Conservation (phyloP, 73 alveolate species). For the Blepharisma japonicum region DNA sequence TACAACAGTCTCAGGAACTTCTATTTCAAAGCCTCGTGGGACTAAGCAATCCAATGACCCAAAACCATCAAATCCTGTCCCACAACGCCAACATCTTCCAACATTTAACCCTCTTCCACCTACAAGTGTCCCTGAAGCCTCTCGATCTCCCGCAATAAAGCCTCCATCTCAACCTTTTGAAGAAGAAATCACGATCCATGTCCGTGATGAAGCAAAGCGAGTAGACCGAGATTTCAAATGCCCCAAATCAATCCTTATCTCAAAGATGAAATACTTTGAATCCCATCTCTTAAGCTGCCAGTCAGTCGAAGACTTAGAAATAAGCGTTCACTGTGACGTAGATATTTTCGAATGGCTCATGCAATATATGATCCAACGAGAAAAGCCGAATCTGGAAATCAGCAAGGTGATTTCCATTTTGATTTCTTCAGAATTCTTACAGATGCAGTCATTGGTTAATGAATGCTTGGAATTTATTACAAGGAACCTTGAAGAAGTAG, state of each 20-base stretch:
- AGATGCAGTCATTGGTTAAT: constrained; percentile 52
- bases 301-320: constrained; percentile 61
- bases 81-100: background rate
- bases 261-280: constrained; percentile 68
- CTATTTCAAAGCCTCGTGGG: background rate
- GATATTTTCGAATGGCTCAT: constrained; percentile 68
- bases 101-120: background rate
- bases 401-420: constrained; percentile 55
- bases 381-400: constrained; percentile 22
- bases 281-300: constrained; percentile 44
- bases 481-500: constrained; percentile 48
- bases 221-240: constrained; percentile 60
- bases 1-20: background rate
- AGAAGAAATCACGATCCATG: constrained; percentile 49
- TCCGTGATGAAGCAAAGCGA: constrained; percentile 58
- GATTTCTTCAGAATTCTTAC: constrained; percentile 58
- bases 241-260: constrained; percentile 43
- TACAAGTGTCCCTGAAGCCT: background rate
- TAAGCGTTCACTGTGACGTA: constrained; percentile 68
- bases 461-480: constrained; percentile 52
- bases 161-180: background rate
- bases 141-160: background rate
- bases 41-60: background rate
- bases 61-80: constrained; percentile 7
- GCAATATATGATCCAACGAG: constrained; percentile 36